These are phyloP conservation scores for Auxenochlorella pyrenoidosa DNA, from an alignment of 139 green algal genomes.

Conservation along the genomic window DNA sequence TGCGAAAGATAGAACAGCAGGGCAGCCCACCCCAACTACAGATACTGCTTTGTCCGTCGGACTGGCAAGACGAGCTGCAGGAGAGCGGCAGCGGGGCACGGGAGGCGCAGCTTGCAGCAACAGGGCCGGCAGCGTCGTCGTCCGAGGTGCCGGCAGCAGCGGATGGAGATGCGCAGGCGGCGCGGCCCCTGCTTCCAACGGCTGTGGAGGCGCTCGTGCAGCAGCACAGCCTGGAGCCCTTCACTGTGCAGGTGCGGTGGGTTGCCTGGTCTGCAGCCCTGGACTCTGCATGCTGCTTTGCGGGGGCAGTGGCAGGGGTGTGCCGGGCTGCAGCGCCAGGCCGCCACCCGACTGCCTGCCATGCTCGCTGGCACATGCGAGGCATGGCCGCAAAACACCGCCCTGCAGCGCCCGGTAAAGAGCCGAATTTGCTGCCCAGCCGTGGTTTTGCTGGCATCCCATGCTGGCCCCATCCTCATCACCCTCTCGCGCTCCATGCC, in stretches of 20 bases:
- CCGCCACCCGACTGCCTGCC: neutral
- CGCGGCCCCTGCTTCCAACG: neutral
- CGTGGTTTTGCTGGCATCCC: neutral
- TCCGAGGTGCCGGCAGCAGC: neutral
- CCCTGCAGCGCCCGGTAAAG: too few species aligned
- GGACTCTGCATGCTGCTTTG: neutral
- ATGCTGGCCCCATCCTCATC: neutral
- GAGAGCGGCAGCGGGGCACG: neutral
- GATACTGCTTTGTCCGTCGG: slow-evolving; percentile 48
- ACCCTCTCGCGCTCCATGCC: too few species aligned
- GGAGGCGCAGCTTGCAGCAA: too few species aligned
- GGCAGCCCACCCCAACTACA: slow-evolving; percentile 24
- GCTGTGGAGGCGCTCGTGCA: neutral
- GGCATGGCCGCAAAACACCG: neutral
- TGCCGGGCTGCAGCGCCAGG: too few species aligned
- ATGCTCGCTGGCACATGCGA: neutral
- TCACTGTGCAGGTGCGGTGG: neutral
- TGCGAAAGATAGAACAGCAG: slow-evolving; percentile 47
- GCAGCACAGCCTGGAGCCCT: neutral
- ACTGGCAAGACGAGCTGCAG: neutral
- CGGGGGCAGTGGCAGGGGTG: neutral
- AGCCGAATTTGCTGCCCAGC: too few species aligned
- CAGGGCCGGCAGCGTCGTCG: neutral
- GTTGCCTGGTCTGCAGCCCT: neutral
- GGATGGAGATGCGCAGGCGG: neutral